Evolutionary conservation across 495 filamentous ascomycete species (phyloP), one percentile per base, ranked within the genome.

Genomic region (Astrocystis sublimbata): DNA sequence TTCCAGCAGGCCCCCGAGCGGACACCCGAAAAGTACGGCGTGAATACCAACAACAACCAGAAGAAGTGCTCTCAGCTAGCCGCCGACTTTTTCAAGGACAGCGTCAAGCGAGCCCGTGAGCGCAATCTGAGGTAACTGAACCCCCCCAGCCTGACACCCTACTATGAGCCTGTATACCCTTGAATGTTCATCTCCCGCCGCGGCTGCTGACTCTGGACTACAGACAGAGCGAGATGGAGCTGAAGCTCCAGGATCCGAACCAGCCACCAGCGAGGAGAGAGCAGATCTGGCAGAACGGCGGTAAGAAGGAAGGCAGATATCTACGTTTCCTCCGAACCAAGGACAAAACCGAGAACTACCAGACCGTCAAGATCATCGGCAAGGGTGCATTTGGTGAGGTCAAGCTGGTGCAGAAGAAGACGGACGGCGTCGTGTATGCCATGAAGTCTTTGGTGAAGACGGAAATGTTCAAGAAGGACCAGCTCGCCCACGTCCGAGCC

Each of bases 391-490:
- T 99, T 71, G 94, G 94, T 75, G 94, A 99, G 74, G 94, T 99
- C 54, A 93, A 93, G 75, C 82, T 99, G 58, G 94, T 99, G 61
- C 91, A 94, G 76, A 89, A 96, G 78, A 96, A 92, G 82, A 85
- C 87, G n/a, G 94, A 98, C 68, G 91, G 91, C 73, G 96, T 96
- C 75, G 92, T 98, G 60, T 99, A 97, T 70, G 94, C 94, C 45
- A 88, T 99, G 80, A 99, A 99, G 80, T 97, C 93, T 33, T 80
- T 99, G 58, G 89, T 98, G 76, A 99, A 99, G 83, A 89, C 90
- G 6, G 94, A 99, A 75, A 99, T 99, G 94, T 97, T 96, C 80
- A 98, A 97, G 81, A 97, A 96, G 79, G 96, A 99, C 69, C 94
- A 99, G 75, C 78, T 99, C 60, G 94, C 94, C n/a, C 94, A 99